Base-by-base conservation (phyloP, 2,329 filamentous ascomycete species). In the Lasiodiplodia sp. region DNA sequence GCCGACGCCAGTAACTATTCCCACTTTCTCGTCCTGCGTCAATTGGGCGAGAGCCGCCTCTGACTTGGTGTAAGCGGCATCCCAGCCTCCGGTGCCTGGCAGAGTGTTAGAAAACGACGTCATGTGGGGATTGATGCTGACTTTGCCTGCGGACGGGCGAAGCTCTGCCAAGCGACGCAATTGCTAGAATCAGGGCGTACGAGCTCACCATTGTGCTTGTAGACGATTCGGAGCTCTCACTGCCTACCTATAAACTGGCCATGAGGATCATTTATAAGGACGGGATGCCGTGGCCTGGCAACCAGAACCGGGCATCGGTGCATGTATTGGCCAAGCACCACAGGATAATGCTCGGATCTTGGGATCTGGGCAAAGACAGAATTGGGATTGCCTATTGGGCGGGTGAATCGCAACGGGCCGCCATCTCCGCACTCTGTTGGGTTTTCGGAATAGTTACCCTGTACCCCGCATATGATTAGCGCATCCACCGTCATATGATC, bases 41-140 rank as follows among this genome's bases (percentile, higher is more conserved):
- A 83, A 73, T 64, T 80, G 79, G 16, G 77, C 74, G 10, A 83
- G 75, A 38, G 80, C 77, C 18, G 78, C 73, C 34, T 76, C 77
- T 4, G 81, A 81, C 70, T 81, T 80, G 23, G 74, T 73, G 69
- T 82, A 79, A 14, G 81, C 80, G 57, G 74, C 73, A 40, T 77
- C 77, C 81, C 80, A 83, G 44, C 72, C 73, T 21, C 38, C 57
- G 12, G 57, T 49, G 25, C 21, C 57, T 62, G 38, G 14, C 5
- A 28, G 12, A 23, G 47, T 18, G 49, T 49, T 12, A 57, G 37
- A 25, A 16, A 12, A 47, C 3, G 21, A 16, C 51, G 14, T 16
- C 8, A 16, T 18, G n/a, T 44, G 34, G 56, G 11, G 21, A 25
- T 21, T 44, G 14, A 44, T 18, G 28, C 57, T 18, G 2, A 49